Conservation (phyloP, 1,284 basidiomycete genomes). For the Omphalotus olearius region DNA sequence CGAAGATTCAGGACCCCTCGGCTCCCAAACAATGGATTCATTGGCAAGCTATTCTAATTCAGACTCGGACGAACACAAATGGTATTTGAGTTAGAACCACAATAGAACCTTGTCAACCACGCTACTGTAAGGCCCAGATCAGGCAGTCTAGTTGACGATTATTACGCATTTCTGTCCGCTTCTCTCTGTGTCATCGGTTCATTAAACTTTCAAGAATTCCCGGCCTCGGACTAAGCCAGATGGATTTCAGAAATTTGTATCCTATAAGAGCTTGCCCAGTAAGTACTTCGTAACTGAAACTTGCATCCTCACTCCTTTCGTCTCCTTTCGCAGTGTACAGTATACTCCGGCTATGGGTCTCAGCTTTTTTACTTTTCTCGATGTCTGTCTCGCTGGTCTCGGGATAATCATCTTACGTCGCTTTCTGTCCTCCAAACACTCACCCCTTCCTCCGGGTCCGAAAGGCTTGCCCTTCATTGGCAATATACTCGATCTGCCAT, state of each 20-base stretch:
- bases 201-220: conserved; percentile 10
- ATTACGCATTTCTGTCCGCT: conserved; percentile 34
- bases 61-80: too few species aligned
- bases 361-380: conserved; percentile 23
- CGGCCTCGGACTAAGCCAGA: conserved; percentile 11
- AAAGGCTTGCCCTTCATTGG: conserved; percentile 47
- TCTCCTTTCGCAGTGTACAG: conserved; percentile 5
- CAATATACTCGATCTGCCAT: conserved; percentile 52
- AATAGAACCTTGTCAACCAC: too few species aligned
- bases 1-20: too few species aligned
- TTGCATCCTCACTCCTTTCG: conserved; percentile 12
- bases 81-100: too few species aligned
- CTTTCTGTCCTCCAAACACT: conserved; percentile 21
- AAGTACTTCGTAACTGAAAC: background rate
- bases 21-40: too few species aligned
- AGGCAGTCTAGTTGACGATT: conserved; percentile 23
- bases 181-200: conserved; percentile 4
- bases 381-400: conserved; percentile 27
- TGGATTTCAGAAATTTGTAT: conserved; percentile 12
- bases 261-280: conserved; percentile 4
- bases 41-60: too few species aligned
- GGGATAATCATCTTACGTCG: conserved; percentile 29
- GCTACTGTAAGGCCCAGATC: too few species aligned
- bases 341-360: conserved; percentile 19
- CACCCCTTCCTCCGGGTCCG: conserved; percentile 45